Base-by-base conservation (phyloP, 192 early-diverging fungal genomes). In the Mortierella hygrophila region DNA sequence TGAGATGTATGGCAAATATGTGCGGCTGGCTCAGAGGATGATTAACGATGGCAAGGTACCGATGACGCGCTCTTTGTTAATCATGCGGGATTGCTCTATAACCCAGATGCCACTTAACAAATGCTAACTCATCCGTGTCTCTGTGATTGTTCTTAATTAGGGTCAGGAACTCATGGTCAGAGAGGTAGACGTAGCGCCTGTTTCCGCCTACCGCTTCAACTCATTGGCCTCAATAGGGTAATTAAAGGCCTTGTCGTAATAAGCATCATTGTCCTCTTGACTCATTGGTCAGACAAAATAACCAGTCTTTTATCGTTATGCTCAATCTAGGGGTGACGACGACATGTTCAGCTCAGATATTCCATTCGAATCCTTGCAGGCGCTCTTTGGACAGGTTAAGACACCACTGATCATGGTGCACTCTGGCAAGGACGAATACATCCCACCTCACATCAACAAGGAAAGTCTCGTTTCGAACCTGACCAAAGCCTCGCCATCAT, bases 271-370 rank as follows among this genome's bases (percentile, higher is more conserved):
- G 13, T 16, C 68, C 47, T 68, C 35, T 49, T 29, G 32, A 57
- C 18, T 74, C 35, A 1, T 18, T 23, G 0, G 46, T 18, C 13
- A 77, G 44, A 29, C 29, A 74, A 41, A 44, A 38, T 20, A 41
- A 54, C 21, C 35, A 20, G 42, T 41, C 63, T 35, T 29, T 35
- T 69, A 26, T 29, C 40, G 1, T 26, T 52, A 49, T 47, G 46
- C 21, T 15, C 15, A 70, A 49, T 46, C 16, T 63, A 83, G 87
- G 38, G 87, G 87, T 6, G 87, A 88, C 23, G 82, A 88, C 65
- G 87, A 88, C 63, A 83, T 88, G 82, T 88, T 88, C 71, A 83
- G 82, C 41, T 88, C 87, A 29, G 87, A 88, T 63, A 83, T 84
- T 8, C 68, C 87, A 29, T 44, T 65, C 18, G 65, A 81, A 65